Evolutionary conservation across 352 stramenopile genomes (phyloP).

Genomic region (Globisporangium radiosum): DNA sequence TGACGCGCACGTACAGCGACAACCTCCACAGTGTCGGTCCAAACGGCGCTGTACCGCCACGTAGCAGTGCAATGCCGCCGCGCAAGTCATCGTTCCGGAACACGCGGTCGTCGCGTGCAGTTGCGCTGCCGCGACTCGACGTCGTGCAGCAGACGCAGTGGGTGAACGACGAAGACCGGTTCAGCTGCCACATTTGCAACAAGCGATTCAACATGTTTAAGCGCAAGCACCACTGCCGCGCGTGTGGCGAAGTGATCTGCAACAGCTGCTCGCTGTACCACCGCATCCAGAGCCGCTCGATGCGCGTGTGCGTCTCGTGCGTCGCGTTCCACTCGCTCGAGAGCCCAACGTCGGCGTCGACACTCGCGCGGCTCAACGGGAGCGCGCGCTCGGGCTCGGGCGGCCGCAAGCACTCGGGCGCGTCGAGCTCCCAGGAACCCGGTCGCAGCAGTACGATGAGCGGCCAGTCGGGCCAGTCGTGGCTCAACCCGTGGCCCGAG

Average conservation of each 20-base stretch:
- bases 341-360: constrained; percentile 55
- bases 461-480: constrained; percentile 31
- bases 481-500: constrained; percentile 79
- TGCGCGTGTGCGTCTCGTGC: constrained; percentile 83
- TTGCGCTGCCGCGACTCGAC: constrained; percentile 64
- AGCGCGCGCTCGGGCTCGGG: constrained; percentile 18
- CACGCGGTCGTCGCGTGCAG: constrained; percentile 65
- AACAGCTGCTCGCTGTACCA: constrained; percentile 80
- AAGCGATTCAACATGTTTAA: constrained; percentile 87
- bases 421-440: constrained; percentile 29
- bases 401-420: constrained; percentile 59
- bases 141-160: constrained; percentile 78
- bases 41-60: constrained; percentile 14
- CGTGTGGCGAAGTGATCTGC: constrained; percentile 84
- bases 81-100: constrained; percentile 75
- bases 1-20: constrained; percentile 40
- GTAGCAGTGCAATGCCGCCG: constrained; percentile 23
- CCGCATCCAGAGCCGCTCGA: constrained; percentile 75
- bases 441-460: constrained; percentile 51
- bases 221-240: constrained; percentile 83
- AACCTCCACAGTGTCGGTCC: constrained; percentile 21
- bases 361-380: constrained; percentile 25
- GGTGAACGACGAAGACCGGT: constrained; percentile 82
- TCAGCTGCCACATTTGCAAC: constrained; percentile 86
- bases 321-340: constrained; percentile 78